Base-by-base conservation (phyloP, 2,329 filamentous ascomycete species). In the Fusarium metavorans region DNA sequence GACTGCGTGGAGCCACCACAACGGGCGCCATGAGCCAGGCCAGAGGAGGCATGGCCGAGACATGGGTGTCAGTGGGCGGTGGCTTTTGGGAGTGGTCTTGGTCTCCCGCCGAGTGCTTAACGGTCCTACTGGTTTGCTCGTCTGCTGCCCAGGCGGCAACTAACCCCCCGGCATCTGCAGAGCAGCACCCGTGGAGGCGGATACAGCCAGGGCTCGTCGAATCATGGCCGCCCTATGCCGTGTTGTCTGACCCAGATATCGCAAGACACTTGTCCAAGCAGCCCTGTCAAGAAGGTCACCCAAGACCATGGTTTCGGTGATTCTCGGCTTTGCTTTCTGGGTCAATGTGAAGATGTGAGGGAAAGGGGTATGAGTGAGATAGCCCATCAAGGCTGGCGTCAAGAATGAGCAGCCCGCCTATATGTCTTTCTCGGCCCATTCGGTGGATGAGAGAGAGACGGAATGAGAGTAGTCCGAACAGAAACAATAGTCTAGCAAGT, bases 161-260 rank as follows among this genome's bases (percentile, higher is more conserved):
- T 78, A 75, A 70, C 76, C 76, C 48, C 68, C 77, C 73, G 68
- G 71, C 67, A 73, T 64, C 71, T 74, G 74, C 66, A 76, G 68
- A 59, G 50, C 59, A 70, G 59, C 62, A 66, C 64, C 60, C 69
- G 60, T 67, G 64, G 62, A 73, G 60, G 56, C 64, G 64, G 62
- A 73, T 62, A 48, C 64, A 66, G 64, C 61, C 66, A 65, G 57
- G 64, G 68, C 71, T 73, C 52, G 69, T 62, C 65, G 67, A 70
- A 70, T 75, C 70, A 75, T 70, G 62, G 59, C 41, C 20, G 41
- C 20, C 41, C 41, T 52, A 64, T 66, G 52, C 54, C 66, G 65
- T 54, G 34, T 64, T 60, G 27, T 41, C 69, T 63, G 66, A 64
- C 27, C 72, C 76, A 75, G 72, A 67, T 39, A 39, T 56, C 60